Conservation (phyloP, 352 stramenopile species). For the Phytophthora ramorum region DNA sequence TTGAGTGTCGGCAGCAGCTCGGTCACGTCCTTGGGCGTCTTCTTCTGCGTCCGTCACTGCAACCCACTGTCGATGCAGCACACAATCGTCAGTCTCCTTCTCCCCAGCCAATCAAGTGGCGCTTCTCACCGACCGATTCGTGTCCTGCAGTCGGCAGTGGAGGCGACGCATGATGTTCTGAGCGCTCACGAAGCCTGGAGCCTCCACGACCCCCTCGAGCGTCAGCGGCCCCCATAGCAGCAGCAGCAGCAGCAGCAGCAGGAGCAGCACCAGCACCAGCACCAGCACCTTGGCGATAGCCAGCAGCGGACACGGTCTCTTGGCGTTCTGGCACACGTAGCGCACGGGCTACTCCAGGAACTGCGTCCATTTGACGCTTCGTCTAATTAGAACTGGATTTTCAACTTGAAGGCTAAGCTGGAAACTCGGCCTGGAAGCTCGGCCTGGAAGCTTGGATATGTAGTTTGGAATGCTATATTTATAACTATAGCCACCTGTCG, state of each 20-base stretch:
- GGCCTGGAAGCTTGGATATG: too few species aligned
- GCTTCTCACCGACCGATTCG: conserved; percentile 69
- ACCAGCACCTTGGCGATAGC: conserved; percentile 96
- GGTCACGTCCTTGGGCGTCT: conserved; percentile 91
- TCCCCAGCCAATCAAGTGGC: conserved; percentile 1
- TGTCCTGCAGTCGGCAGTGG: conserved; percentile 83
- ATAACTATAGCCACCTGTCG: too few species aligned
- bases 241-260: too few species aligned
- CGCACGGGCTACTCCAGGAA: conserved; percentile 37
- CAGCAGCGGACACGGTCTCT: conserved; percentile 97
- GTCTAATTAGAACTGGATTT: too few species aligned
- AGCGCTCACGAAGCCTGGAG: conserved; percentile 87
- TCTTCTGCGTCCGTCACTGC: conserved; percentile 73
- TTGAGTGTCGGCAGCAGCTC: conserved; percentile 79
- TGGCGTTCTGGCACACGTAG: conserved; percentile 95
- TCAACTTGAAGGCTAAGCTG: too few species aligned
- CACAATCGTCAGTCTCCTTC: conserved; percentile 9
- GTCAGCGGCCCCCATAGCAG: conserved; percentile 92
- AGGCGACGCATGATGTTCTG: conserved; percentile 93
- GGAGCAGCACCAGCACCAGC: too few species aligned
- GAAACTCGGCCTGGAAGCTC: too few species aligned
- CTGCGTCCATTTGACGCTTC: too few species aligned
- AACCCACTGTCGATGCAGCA: conserved; percentile 51
- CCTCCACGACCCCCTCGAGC: conserved; percentile 77
- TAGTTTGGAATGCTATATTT: too few species aligned